phyloP scores from a whole-genome alignment of 148 eudicot genomes.

The Simmondsia chinensis region DNA sequence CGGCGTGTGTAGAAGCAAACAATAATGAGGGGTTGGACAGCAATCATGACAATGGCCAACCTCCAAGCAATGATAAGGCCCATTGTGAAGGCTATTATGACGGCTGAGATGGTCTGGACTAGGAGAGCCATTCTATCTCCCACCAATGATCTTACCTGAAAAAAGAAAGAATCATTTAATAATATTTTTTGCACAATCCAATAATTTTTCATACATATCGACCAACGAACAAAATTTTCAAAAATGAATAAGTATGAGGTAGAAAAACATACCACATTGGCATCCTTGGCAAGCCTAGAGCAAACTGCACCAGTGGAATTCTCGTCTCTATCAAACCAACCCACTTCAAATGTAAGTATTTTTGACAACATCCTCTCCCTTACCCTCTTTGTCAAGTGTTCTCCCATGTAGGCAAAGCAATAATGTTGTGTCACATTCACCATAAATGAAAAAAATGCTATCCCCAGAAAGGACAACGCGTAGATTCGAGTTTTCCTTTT shows the following conservation, averaged over 20 bases:
- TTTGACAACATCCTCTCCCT: slow-evolving; percentile 67
- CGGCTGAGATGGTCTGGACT: slow-evolving; percentile 74
- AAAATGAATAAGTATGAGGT: background rate
- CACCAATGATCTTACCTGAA: slow-evolving; percentile 74
- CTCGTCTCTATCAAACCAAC: slow-evolving; percentile 81
- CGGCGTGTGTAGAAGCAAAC: slow-evolving; percentile 48
- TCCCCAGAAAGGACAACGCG: slow-evolving; percentile 45
- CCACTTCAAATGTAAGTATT: slow-evolving; percentile 75
- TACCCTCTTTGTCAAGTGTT: slow-evolving; percentile 72
- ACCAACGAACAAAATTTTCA: too few species aligned
- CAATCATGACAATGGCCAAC: slow-evolving; percentile 72
- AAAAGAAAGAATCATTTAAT: background rate
- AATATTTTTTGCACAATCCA: too few species aligned
- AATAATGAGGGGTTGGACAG: slow-evolving; percentile 66
- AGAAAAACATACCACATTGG: slow-evolving; percentile 67
- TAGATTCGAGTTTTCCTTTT: slow-evolving; percentile 42
- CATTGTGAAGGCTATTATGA: slow-evolving; percentile 63
- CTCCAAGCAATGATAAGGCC: slow-evolving; percentile 73
- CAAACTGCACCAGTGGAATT: slow-evolving; percentile 79
- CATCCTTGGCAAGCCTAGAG: slow-evolving; percentile 84
- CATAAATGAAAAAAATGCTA: slow-evolving; percentile 54
- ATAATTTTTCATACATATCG: too few species aligned
- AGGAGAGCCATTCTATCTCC: slow-evolving; percentile 77
- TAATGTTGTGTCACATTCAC: slow-evolving; percentile 59
- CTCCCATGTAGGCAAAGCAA: slow-evolving; percentile 79